phyloP scores from a whole-genome alignment of 2,329 filamentous ascomycete genomes.

The Fusarium sp. region DNA sequence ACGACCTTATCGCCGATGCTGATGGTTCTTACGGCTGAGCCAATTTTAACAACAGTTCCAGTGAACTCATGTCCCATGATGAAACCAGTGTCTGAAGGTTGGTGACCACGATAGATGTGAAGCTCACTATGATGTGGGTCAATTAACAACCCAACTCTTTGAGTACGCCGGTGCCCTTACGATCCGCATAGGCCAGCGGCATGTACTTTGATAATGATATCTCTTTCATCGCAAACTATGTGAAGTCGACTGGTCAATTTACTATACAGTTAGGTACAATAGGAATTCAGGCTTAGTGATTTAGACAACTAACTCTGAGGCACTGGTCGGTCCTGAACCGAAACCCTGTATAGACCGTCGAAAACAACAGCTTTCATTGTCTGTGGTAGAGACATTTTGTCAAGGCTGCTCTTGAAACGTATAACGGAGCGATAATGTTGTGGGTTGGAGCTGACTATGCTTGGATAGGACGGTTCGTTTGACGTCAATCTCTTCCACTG shows the following conservation, averaged over 20 bases:
- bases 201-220: constrained; percentile 86
- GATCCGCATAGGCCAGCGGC: constrained; percentile 90
- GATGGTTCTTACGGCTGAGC: constrained; percentile 76
- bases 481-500: neutral
- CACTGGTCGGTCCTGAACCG: constrained; percentile 82
- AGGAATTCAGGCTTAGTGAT: neutral
- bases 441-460: neutral
- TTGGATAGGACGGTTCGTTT: neutral
- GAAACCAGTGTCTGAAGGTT: constrained; percentile 74
- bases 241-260: constrained; percentile 19
- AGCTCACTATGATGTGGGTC: constrained; percentile 72
- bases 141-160: neutral
- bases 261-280: neutral
- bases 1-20: constrained; percentile 83
- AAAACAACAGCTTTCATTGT: constrained; percentile 94
- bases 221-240: constrained; percentile 74
- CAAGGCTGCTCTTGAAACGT: neutral
- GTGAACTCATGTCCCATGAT: constrained; percentile 90
- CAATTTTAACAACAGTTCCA: constrained; percentile 77
- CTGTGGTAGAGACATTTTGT: constrained; percentile 52
- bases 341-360: constrained; percentile 80
- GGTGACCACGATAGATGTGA: constrained; percentile 86
- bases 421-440: neutral
- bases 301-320: constrained; percentile 66
- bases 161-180: constrained; percentile 62